These are phyloP conservation scores for Thielaviopsis musarum DNA, from an alignment of 2,329 filamentous ascomycete genomes.

Conservation along the genomic window DNA sequence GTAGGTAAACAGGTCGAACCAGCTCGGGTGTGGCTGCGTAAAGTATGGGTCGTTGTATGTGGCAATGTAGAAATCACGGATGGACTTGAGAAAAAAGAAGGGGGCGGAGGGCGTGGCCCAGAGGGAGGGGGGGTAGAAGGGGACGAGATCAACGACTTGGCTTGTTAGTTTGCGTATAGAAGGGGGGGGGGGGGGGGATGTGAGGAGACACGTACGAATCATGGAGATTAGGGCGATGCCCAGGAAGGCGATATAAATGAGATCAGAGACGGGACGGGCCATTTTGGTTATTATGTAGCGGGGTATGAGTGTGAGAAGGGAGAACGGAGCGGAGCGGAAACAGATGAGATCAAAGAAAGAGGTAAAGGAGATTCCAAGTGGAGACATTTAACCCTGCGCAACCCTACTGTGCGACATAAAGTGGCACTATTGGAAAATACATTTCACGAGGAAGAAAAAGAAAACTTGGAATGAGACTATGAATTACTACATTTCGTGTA, in stretches of 20 bases:
- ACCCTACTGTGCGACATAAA: too few relatives aligned
- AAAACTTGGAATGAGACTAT: too few relatives aligned
- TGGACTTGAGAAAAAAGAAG: conserved; percentile 28
- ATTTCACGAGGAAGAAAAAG: too few relatives aligned
- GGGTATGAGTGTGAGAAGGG: not conserved
- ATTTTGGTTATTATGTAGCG: conserved; percentile 1
- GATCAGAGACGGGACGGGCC: not conserved
- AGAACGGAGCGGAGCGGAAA: not conserved
- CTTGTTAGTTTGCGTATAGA: not conserved
- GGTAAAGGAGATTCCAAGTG: too few relatives aligned
- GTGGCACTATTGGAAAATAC: too few relatives aligned
- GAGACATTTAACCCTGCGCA: too few relatives aligned
- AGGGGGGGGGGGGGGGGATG: not conserved
- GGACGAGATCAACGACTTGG: conserved; percentile 35
- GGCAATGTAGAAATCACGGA: conserved; percentile 30
- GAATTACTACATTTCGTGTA: too few relatives aligned
- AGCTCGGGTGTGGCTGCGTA: conserved; percentile 23
- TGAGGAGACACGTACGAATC: conserved; percentile 9
- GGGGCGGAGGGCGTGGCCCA: conserved; percentile 26
- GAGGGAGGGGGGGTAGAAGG: conserved; percentile 32
- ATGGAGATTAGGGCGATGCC: conserved; percentile 12
- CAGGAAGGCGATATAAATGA: conserved; percentile 4
- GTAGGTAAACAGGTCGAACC: conserved; percentile 34
- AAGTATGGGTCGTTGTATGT: conserved; percentile 36
- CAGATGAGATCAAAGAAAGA: not conserved